Conservation (phyloP, 2,329 filamentous ascomycete species). For the Ophiostoma piceae region DNA sequence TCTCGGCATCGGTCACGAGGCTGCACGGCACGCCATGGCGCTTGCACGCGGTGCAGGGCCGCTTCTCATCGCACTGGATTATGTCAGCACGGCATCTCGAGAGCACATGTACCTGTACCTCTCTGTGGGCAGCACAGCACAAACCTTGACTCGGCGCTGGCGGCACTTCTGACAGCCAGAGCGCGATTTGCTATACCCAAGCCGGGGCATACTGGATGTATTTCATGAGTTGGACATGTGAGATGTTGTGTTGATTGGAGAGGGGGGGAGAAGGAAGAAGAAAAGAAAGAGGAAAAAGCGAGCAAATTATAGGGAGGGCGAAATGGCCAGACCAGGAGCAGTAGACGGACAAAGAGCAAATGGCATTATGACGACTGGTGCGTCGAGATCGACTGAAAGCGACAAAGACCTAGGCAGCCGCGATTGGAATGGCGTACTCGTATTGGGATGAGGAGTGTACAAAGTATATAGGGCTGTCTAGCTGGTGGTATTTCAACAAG, state of each 20-base stretch:
- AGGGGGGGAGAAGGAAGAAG: background rate
- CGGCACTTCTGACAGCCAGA: constrained; percentile 28
- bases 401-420: background rate
- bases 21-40: constrained; percentile 28
- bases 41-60: constrained; percentile 28
- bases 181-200: constrained; percentile 29
- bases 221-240: constrained; percentile 6
- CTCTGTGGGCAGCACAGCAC: background rate
- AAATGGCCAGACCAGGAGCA: background rate
- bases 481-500: background rate
- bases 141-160: constrained; percentile 28
- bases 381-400: background rate
- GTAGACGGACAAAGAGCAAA: constrained; percentile 1
- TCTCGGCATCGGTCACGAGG: constrained; percentile 18
- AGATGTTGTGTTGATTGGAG: background rate
- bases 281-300: background rate
- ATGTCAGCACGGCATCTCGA: background rate
- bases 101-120: background rate
- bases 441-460: background rate
- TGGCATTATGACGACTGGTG: background rate
- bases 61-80: constrained; percentile 28
- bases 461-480: background rate
- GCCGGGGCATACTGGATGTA: constrained; percentile 25
- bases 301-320: background rate
- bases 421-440: constrained; percentile 2